These are phyloP conservation scores for Knufia fluminis DNA, from an alignment of 2,329 filamentous ascomycete species.

Conservation along the genomic window DNA sequence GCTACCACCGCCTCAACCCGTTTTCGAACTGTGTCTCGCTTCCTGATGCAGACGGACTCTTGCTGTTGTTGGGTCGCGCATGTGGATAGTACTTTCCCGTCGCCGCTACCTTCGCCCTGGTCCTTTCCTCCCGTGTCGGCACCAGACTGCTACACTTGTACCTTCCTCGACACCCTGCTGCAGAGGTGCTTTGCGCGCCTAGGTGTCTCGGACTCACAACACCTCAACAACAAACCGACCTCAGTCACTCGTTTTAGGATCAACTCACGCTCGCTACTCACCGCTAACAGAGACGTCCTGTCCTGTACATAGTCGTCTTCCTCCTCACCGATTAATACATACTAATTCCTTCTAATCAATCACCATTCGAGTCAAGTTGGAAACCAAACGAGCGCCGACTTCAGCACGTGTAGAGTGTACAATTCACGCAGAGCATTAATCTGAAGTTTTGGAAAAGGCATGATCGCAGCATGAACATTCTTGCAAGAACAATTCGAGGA, in stretches of 20 bases:
- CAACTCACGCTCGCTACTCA: not conserved
- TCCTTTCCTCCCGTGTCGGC: not conserved
- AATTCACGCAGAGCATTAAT: not conserved
- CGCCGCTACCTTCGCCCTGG: not conserved
- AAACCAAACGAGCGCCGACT: not conserved
- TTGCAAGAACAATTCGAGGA: not conserved
- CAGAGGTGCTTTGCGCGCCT: slow-evolving; percentile 6
- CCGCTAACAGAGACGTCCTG: not conserved
- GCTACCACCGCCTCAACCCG: not conserved
- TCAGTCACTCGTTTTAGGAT: slow-evolving; percentile 7
- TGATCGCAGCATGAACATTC: slow-evolving; percentile 6
- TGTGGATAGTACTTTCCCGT: not conserved
- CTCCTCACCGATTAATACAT: not conserved
- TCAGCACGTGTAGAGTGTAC: not conserved
- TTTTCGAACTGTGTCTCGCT: not conserved
- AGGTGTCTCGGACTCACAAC: not conserved
- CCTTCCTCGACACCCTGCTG: slow-evolving; percentile 2
- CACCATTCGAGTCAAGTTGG: not conserved
- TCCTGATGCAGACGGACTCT: not conserved
- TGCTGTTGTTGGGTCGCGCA: not conserved
- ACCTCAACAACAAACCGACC: slow-evolving; percentile 2
- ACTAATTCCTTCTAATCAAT: not conserved
- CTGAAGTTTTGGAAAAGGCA: not conserved
- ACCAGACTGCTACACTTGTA: not conserved
- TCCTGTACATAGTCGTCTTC: not conserved